These are phyloP conservation scores for Ophiostoma tasmaniense DNA, from an alignment of 2,329 filamentous ascomycete species.

Conservation along the genomic window DNA sequence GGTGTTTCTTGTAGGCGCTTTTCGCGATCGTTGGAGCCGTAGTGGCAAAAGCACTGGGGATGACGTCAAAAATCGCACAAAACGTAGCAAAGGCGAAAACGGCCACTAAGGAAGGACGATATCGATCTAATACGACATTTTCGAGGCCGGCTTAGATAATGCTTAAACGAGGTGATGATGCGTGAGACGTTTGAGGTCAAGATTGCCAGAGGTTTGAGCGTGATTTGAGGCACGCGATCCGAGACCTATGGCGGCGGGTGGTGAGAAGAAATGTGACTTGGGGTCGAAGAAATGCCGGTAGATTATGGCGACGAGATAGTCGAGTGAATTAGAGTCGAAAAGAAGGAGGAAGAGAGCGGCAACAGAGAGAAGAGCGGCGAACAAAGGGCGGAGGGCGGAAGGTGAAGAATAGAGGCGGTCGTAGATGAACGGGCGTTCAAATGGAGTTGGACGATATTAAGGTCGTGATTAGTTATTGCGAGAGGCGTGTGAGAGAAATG, in stretches of 20 bases:
- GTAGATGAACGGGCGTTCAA: neutral
- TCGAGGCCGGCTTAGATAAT: neutral
- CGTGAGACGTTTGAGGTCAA: neutral
- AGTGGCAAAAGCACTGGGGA: neutral
- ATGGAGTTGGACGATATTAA: neutral
- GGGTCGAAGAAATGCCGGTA: neutral
- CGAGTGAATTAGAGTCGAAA: neutral
- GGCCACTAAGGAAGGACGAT: neutral
- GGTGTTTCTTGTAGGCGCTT: conserved; percentile 17
- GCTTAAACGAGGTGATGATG: neutral
- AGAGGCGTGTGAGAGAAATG: neutral
- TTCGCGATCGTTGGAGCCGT: neutral
- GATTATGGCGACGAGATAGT: neutral
- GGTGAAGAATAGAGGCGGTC: neutral
- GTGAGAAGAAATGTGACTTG: neutral
- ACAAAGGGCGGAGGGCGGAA: neutral
- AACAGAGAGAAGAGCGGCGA: no score
- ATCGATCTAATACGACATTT: neutral
- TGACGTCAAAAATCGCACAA: conserved; percentile 5
- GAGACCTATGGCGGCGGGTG: neutral
- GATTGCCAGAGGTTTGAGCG: neutral
- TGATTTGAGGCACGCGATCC: neutral
- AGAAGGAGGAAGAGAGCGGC: neutral
- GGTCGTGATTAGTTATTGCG: neutral
- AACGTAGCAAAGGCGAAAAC: neutral